Evolutionary conservation across 768 basidiomycete species (phyloP), one percentile per base, ranked within the genome.

Genomic region (Nidularia pulvinata): DNA sequence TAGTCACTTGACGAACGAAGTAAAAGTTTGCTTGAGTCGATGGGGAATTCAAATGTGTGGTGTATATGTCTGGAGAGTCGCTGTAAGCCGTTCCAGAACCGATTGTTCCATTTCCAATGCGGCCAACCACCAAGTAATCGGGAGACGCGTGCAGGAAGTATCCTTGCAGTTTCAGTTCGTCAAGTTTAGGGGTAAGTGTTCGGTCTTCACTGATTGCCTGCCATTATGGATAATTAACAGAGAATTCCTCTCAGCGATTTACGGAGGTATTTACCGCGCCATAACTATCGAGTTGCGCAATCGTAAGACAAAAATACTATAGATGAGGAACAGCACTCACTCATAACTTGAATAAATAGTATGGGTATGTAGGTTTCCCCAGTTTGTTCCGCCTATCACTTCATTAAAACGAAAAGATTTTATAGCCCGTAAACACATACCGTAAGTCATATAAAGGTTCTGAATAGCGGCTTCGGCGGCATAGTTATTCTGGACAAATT

Each of bases 121-220:
- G 73, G 49, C 85, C 79, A 2, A 87, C 89, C 63, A 85, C 80
- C 56, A 80, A 74, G 61, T 89, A 85, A 51, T 83, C 82, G 0
- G 81, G 80, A 4, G 84, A 83, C 34, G 83, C 82, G 39, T 87
- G 81, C 10, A 89, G 69, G 71, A 89, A 89, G 32, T 85, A 74
- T 5, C 74, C 78, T 58, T 89, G 78, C 25, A 80, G 76, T 62
- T 88, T 89, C 36, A 89, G 71, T 53, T 89, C 88, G 43, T 77
- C 69, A 58, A 81, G 80, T 64, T 89, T 89, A 6, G 74, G 65
- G 0, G 76, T 78, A 7, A 85, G 61, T 25, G 73, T 74, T 33
- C 88, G 76, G 48, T 77, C 77, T 63, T 89, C 88, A 30, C 79
- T 67, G 39, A 85, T 79, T 5, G 81, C 73, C 73, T 66, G 46